A percentile compares a stretch with the other conserved stretches of the same genome.
phyloP scores from a whole-genome alignment of 2,329 filamentous ascomycete species.

The Aureobasidium sp. region DNA sequence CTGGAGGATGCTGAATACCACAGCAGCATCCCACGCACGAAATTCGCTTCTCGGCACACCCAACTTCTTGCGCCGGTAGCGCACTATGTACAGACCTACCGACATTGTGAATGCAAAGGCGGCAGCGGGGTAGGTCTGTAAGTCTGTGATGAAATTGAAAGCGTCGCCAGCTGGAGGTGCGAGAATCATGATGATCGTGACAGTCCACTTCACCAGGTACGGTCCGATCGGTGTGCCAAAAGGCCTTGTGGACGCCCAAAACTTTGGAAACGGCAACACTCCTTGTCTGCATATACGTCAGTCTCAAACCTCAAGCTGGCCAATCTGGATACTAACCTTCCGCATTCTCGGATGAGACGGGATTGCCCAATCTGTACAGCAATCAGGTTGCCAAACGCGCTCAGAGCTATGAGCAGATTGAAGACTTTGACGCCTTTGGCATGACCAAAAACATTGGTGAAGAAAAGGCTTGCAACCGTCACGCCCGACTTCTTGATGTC shows the following conservation, averaged over 20 bases:
- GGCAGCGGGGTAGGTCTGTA: constrained; percentile 52
- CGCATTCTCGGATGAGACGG: constrained; percentile 58
- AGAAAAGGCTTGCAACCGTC: constrained; percentile 51
- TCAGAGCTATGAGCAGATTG: constrained; percentile 60
- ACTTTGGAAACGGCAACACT: constrained; percentile 54
- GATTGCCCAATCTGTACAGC: constrained; percentile 63
- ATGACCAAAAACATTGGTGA: constrained; percentile 49
- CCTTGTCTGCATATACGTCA: constrained; percentile 29
- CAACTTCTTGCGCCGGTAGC: constrained; percentile 47
- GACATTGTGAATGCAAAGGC: constrained; percentile 54
- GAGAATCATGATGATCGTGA: constrained; percentile 59
- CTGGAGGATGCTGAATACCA: constrained; percentile 54
- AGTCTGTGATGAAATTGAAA: constrained; percentile 52
- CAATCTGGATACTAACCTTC: constrained; percentile 22
- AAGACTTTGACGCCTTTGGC: constrained; percentile 49
- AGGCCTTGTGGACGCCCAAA: constrained; percentile 59
- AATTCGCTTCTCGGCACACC: constrained; percentile 48
- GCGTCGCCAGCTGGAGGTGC: constrained; percentile 61
- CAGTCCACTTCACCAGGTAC: constrained; percentile 57
- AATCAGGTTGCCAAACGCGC: constrained; percentile 46
- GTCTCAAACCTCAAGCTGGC: neutral
- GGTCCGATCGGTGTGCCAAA: constrained; percentile 57
- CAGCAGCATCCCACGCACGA: constrained; percentile 50
- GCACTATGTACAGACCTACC: constrained; percentile 52
- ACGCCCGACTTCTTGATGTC: constrained; percentile 43